phyloP scores from a whole-genome alignment of 1,139 yeast genomes.

The Zygosaccharomyces pseudobailii region DNA sequence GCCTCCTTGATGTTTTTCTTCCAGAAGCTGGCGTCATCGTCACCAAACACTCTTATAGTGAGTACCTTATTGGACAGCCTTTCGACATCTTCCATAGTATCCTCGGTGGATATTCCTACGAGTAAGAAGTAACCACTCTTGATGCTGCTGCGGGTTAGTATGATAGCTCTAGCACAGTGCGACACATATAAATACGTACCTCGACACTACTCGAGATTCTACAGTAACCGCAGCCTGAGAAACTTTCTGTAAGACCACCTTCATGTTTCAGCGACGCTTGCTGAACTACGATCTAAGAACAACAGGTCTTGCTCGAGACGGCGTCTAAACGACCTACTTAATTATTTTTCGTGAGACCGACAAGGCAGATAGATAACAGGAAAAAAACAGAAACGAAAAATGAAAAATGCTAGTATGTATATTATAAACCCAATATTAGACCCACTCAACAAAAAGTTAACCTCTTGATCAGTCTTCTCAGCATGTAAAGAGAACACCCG shows the following conservation, averaged over 20 bases:
- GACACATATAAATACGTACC: conserved; percentile 40
- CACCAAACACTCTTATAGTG: conserved; percentile 69
- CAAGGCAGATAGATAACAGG: not conserved
- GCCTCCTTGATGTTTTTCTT: conserved; percentile 47
- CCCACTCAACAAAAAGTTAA: conserved; percentile 7
- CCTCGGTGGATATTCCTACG: conserved; percentile 78
- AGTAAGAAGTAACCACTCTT: conserved; percentile 70
- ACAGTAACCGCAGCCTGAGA: conserved; percentile 85
- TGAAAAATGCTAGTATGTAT: not conserved
- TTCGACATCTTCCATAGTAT: conserved; percentile 65
- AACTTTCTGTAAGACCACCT: conserved; percentile 83
- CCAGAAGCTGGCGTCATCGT: conserved; percentile 56
- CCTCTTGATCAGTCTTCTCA: conserved; percentile 37
- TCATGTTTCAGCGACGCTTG: conserved; percentile 44
- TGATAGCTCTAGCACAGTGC: not conserved
- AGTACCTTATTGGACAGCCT: conserved; percentile 64
- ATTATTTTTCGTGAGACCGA: not conserved
- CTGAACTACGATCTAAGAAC: not conserved
- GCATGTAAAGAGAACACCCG: conserved; percentile 61
- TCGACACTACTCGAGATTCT: conserved; percentile 60
- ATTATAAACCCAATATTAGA: not conserved
- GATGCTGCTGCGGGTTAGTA: conserved; percentile 41
- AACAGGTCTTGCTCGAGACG: not conserved
- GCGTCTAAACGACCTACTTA: not conserved
- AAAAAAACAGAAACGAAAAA: not conserved